Conservation (phyloP, 805 yeast species). For the Barnettozyma populi region DNA sequence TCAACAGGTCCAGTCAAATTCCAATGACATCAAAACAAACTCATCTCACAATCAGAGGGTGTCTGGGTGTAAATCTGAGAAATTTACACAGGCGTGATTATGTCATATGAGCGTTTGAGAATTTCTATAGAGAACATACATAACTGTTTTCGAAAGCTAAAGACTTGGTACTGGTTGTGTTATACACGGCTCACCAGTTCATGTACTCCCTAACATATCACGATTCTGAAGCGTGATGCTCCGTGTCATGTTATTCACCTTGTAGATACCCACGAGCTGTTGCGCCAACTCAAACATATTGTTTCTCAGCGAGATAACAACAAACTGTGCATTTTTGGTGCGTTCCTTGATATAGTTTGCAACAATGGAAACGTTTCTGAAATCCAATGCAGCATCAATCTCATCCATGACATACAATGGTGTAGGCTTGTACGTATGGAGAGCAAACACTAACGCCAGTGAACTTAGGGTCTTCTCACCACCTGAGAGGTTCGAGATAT, state of each 20-base stretch:
- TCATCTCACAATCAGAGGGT: not conserved
- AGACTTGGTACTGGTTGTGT: too few relatives aligned
- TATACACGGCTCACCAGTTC: not conserved
- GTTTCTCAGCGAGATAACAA: slow-evolving; percentile 90
- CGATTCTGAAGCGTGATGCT: slow-evolving; percentile 73
- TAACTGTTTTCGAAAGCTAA: too few relatives aligned
- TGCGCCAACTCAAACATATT: slow-evolving; percentile 97
- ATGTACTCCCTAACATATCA: slow-evolving; percentile 32
- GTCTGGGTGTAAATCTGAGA: too few relatives aligned
- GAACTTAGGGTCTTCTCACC: slow-evolving; percentile 97
- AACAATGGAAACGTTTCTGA: slow-evolving; percentile 93
- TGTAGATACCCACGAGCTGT: slow-evolving; percentile 92
- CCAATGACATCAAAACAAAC: too few relatives aligned
- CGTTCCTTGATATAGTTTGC: slow-evolving; percentile 95
- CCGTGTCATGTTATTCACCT: slow-evolving; percentile 83
- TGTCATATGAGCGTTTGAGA: too few relatives aligned
- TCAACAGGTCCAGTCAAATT: not conserved
- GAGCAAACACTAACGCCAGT: slow-evolving; percentile 90
- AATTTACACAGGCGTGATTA: too few relatives aligned
- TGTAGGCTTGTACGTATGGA: slow-evolving; percentile 94
- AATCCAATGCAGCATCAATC: slow-evolving; percentile 97
- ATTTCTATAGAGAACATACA: too few relatives aligned
- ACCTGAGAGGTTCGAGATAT: slow-evolving; percentile 90
- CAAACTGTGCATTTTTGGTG: slow-evolving; percentile 93
- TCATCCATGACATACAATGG: slow-evolving; percentile 99